Evolutionary conservation across 2,329 filamentous ascomycete genomes (phyloP).

Genomic region (Dactylellina leptospora): DNA sequence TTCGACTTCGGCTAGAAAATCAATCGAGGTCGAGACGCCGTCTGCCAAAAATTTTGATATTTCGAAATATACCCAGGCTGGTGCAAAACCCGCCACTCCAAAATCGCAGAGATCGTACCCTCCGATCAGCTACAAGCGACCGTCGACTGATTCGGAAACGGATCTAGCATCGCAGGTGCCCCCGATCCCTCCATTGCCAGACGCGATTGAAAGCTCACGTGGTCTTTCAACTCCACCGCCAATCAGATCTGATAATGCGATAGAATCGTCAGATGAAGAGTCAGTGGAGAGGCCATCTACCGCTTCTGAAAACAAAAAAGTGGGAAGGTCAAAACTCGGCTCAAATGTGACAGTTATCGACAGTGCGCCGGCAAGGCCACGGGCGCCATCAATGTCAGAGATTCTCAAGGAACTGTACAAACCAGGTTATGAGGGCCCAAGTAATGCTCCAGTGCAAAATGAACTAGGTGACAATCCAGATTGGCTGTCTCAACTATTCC

Average conservation of each 20-base stretch:
- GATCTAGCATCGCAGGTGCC: constrained; percentile 20
- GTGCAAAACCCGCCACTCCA: constrained; percentile 5
- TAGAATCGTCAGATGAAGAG: constrained; percentile 44
- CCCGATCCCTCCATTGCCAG: constrained; percentile 36
- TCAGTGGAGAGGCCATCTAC: constrained; percentile 33
- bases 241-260: constrained; percentile 42
- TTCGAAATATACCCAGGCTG: constrained; percentile 44
- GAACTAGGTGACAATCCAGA: constrained; percentile 33
- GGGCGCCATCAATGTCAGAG: constrained; percentile 50
- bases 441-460: not conserved
- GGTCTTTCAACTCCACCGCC: constrained; percentile 44
- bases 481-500: constrained; percentile 49
- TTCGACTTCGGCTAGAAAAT: constrained; percentile 46
- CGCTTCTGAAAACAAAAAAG: constrained; percentile 9
- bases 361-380: constrained; percentile 14
- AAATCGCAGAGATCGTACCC: constrained; percentile 34
- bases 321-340: constrained; percentile 24
- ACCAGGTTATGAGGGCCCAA: constrained; percentile 12
- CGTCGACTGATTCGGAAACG: constrained; percentile 1
- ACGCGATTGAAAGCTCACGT: constrained; percentile 25
- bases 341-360: constrained; percentile 14
- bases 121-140: constrained; percentile 38
- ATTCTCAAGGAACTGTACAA: constrained; percentile 46
- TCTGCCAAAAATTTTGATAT: constrained; percentile 51
- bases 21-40: constrained; percentile 38